Evolutionary conservation across 169 alveolate genomes (phyloP).

Genomic region (Plasmodium inui): DNA sequence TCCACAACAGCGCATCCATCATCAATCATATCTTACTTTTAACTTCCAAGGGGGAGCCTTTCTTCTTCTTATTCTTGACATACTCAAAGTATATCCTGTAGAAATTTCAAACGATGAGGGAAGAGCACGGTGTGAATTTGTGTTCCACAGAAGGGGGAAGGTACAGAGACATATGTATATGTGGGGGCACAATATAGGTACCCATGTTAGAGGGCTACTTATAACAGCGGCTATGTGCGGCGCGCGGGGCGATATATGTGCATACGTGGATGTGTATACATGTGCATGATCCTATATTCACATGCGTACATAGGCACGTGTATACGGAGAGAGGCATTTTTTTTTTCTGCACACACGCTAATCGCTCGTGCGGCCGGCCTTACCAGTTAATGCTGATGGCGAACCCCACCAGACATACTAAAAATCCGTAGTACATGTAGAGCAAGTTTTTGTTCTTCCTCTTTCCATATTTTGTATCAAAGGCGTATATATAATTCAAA

Average conservation of each 20-base stretch:
- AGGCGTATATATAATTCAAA: constrained; percentile 24
- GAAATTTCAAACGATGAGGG: not conserved
- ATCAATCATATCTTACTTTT: constrained; percentile 12
- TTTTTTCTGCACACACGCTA: not conserved
- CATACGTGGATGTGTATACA: not conserved
- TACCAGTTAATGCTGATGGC: constrained; percentile 67
- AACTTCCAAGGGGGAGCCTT: constrained; percentile 16
- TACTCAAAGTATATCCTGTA: constrained; percentile 60
- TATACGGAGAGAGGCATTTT: not conserved
- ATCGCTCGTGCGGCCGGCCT: not conserved
- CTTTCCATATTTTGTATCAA: not conserved
- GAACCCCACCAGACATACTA: constrained; percentile 49
- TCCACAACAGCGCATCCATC: not conserved
- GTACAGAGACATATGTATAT: not conserved
- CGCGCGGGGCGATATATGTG: not conserved
- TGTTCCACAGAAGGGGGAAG: not conserved
- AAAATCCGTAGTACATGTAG: constrained; percentile 60
- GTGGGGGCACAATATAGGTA: not conserved
- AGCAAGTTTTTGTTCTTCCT: constrained; percentile 4
- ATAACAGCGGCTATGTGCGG: not conserved
- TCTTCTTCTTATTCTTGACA: constrained; percentile 18
- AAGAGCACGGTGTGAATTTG: not conserved
- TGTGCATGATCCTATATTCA: not conserved
- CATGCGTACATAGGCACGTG: not conserved
- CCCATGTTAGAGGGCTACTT: not conserved